These are phyloP conservation scores for Malassezia globosa DNA, from an alignment of 1,284 basidiomycete species.

Conservation along the genomic window DNA sequence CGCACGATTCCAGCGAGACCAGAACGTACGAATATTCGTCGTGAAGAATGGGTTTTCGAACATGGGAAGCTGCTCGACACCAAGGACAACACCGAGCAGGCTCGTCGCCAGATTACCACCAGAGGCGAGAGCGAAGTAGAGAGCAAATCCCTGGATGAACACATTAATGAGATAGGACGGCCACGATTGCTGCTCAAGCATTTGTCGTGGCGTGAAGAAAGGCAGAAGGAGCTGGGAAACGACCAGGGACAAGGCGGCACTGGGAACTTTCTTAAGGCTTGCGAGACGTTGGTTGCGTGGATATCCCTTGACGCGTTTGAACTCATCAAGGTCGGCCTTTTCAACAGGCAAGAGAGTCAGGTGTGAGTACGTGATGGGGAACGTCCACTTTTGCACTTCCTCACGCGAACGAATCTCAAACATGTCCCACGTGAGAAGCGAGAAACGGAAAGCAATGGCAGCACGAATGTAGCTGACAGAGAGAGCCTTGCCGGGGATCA, in stretches of 20 bases:
- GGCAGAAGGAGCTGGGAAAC: slow-evolving; percentile 28
- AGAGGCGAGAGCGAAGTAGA: slow-evolving; percentile 10
- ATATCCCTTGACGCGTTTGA: slow-evolving; percentile 26
- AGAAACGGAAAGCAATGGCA: slow-evolving; percentile 41
- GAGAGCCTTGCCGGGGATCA: neutral
- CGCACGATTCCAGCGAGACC: slow-evolving; percentile 46
- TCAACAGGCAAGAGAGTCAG: slow-evolving; percentile 44
- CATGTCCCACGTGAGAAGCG: slow-evolving; percentile 42
- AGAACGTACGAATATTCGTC: slow-evolving; percentile 43
- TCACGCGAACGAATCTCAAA: slow-evolving; percentile 33
- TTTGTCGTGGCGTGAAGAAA: slow-evolving; percentile 36
- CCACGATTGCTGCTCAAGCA: slow-evolving; percentile 21
- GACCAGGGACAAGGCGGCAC: slow-evolving; percentile 26
- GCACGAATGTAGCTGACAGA: slow-evolving; percentile 43
- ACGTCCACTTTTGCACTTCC: slow-evolving; percentile 35
- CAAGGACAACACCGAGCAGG: slow-evolving; percentile 28
- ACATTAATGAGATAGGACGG: slow-evolving; percentile 27
- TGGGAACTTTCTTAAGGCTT: slow-evolving; percentile 32
- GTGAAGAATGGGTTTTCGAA: slow-evolving; percentile 43
- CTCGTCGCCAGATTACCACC: neutral
- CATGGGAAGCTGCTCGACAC: slow-evolving; percentile 44
- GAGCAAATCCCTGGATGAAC: slow-evolving; percentile 21
- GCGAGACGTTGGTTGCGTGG: slow-evolving; percentile 26
- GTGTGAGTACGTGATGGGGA: slow-evolving; percentile 35
- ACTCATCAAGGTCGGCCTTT: slow-evolving; percentile 28